Conservation (phyloP, 108 stramenopile genomes). For the Nitzschia sp. region DNA sequence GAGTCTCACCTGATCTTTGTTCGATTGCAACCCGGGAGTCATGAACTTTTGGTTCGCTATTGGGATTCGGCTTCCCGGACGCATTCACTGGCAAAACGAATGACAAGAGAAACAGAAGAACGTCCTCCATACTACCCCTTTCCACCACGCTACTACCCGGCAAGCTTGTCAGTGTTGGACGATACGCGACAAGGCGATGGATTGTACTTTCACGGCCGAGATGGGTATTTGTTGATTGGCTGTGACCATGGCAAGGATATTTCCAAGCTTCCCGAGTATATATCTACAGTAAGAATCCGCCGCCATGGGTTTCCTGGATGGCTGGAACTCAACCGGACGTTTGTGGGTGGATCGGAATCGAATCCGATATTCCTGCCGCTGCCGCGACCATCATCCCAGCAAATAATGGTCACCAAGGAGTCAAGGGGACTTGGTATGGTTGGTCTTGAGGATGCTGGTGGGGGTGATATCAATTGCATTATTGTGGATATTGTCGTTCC, state of each 20-base stretch:
- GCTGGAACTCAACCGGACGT: slow-evolving; percentile 6
- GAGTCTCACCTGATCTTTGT: too few species aligned
- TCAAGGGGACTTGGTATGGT: slow-evolving; percentile 3
- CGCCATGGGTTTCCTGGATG: slow-evolving; percentile 37
- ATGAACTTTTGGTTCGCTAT: too few species aligned
- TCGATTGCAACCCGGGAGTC: too few species aligned
- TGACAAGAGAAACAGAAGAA: neutral
- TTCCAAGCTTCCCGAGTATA: slow-evolving; percentile 23
- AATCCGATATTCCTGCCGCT: slow-evolving; percentile 25
- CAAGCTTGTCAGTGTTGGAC: slow-evolving; percentile 14
- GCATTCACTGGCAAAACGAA: too few species aligned
- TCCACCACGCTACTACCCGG: slow-evolving; percentile 27
- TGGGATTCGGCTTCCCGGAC: too few species aligned
- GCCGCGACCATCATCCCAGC: neutral
- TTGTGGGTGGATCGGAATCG: slow-evolving; percentile 28
- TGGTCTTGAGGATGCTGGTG: slow-evolving; percentile 20
- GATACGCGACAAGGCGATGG: slow-evolving; percentile 21
- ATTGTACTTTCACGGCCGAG: slow-evolving; percentile 22
- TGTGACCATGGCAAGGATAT: slow-evolving; percentile 23
- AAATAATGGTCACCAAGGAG: neutral
- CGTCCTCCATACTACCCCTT: slow-evolving; percentile 2
- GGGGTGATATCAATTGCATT: slow-evolving; percentile 36
- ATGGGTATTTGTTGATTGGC: slow-evolving; percentile 41
- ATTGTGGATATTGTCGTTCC: slow-evolving; percentile 28
- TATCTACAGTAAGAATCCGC: slow-evolving; percentile 14